Evolutionary conservation across 352 stramenopile species (phyloP).

Genomic region (Plasmopara muralis): DNA sequence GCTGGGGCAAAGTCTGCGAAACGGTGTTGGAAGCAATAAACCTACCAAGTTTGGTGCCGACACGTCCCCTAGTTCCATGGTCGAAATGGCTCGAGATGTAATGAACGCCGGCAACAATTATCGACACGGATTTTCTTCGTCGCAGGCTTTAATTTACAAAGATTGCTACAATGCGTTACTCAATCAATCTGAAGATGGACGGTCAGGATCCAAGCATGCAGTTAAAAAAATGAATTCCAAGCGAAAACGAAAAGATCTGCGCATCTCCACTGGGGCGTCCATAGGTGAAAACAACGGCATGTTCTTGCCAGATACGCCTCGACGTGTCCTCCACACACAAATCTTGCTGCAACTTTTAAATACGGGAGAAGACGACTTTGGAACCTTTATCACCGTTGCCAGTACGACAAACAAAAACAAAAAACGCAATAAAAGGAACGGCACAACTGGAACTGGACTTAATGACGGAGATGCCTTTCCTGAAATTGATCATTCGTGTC

Average conservation of each 20-base stretch:
- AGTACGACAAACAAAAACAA: slow-evolving; percentile 50
- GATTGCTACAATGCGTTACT: slow-evolving; percentile 71
- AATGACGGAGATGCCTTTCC: slow-evolving; percentile 27
- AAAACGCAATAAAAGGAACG: slow-evolving; percentile 37
- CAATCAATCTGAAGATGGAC: slow-evolving; percentile 42
- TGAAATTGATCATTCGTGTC: slow-evolving; percentile 60
- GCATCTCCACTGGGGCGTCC: slow-evolving; percentile 52
- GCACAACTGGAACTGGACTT: background rate
- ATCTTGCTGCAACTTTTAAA: slow-evolving; percentile 71
- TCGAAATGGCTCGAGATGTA: slow-evolving; percentile 23
- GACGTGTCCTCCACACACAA: slow-evolving; percentile 71
- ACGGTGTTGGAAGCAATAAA: slow-evolving; percentile 8
- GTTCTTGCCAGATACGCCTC: slow-evolving; percentile 70
- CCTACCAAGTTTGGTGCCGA: slow-evolving; percentile 28
- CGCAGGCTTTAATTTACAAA: slow-evolving; percentile 61
- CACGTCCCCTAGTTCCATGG: slow-evolving; percentile 21
- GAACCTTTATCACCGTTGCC: slow-evolving; percentile 22
- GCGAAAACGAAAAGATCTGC: slow-evolving; percentile 79
- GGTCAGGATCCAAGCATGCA: slow-evolving; percentile 8
- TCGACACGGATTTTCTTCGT: slow-evolving; percentile 40
- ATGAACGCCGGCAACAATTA: slow-evolving; percentile 30
- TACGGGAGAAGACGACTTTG: slow-evolving; percentile 38
- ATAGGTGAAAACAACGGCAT: slow-evolving; percentile 46
- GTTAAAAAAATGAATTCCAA: slow-evolving; percentile 63
- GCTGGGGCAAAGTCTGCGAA: slow-evolving; percentile 24